A percentile compares a stretch with the other conserved stretches of the same genome.
These are phyloP conservation scores for Nemania serpens DNA, from an alignment of 2,329 filamentous ascomycete species.

Conservation along the genomic window DNA sequence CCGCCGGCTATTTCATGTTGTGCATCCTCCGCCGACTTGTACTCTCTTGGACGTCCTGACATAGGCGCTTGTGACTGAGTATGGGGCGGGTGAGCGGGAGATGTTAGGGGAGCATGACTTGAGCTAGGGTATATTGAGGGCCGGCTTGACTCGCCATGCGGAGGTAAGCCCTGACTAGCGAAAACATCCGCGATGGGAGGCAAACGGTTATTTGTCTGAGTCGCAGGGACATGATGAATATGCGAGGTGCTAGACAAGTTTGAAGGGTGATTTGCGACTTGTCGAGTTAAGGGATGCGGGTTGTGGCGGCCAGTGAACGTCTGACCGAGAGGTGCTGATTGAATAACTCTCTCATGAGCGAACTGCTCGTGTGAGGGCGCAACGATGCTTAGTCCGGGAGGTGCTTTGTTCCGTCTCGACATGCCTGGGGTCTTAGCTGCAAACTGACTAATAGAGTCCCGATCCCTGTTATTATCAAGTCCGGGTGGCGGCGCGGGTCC, in stretches of 20 bases:
- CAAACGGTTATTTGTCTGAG: conserved; percentile 87
- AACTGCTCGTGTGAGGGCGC: conserved; percentile 91
- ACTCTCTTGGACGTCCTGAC: conserved; percentile 75
- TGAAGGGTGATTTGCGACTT: conserved; percentile 80
- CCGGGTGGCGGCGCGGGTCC: conserved; percentile 67
- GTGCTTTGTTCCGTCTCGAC: conserved; percentile 74
- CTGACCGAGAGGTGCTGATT: conserved; percentile 92
- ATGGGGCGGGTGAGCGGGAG: conserved; percentile 72
- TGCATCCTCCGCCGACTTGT: conserved; percentile 93
- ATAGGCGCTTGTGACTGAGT: conserved; percentile 55
- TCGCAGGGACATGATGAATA: conserved; percentile 86
- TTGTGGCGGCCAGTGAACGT: conserved; percentile 92
- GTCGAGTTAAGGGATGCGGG: conserved; percentile 74
- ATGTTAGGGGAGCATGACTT: conserved; percentile 72
- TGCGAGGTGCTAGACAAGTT: conserved; percentile 84
- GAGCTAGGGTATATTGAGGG: conserved; percentile 63
- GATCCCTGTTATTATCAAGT: conserved; percentile 60
- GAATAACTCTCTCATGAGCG: conserved; percentile 91
- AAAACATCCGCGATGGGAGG: conserved; percentile 96
- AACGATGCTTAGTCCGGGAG: conserved; percentile 91
- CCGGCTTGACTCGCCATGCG: conserved; percentile 59
- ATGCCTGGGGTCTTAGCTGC: conserved; percentile 74
- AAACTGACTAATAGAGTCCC: conserved; percentile 53
- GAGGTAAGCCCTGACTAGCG: conserved; percentile 69
- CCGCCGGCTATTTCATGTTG: conserved; percentile 89